A percentile compares a stretch with the other conserved stretches of the same genome.
These are phyloP conservation scores for Penicillium palitans DNA, from an alignment of 2,329 filamentous ascomycete genomes.

Conservation along the genomic window DNA sequence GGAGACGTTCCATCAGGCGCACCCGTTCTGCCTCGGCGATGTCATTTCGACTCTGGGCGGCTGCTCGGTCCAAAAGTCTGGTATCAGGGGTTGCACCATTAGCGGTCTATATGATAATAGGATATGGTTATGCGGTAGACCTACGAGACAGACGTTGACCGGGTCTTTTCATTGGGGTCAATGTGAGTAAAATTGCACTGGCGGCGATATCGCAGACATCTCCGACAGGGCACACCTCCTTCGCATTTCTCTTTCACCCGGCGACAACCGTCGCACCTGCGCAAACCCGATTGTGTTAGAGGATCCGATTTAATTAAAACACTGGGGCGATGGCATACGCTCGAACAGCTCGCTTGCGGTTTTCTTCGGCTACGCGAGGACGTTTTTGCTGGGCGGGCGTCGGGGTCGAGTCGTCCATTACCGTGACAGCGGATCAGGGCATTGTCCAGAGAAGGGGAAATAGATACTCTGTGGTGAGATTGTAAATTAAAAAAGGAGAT, in stretches of 20 bases:
- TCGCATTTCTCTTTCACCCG: slow-evolving; percentile 60
- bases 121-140: slow-evolving; percentile 12
- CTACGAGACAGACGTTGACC: slow-evolving; percentile 37
- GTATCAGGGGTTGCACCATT: neutral
- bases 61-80: slow-evolving; percentile 34
- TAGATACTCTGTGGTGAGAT: neutral
- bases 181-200: slow-evolving; percentile 52
- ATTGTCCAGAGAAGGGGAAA: slow-evolving; percentile 22
- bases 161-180: slow-evolving; percentile 35
- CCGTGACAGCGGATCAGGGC: slow-evolving; percentile 29
- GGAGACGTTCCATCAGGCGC: slow-evolving; percentile 50
- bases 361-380: slow-evolving; percentile 44
- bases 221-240: slow-evolving; percentile 55
- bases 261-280: slow-evolving; percentile 56
- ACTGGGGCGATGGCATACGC: slow-evolving; percentile 33
- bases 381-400: slow-evolving; percentile 36
- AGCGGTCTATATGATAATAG: slow-evolving; percentile 1
- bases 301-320: neutral
- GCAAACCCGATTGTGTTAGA: slow-evolving; percentile 16
- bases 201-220: slow-evolving; percentile 54
- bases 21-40: slow-evolving; percentile 40
- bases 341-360: slow-evolving; percentile 44
- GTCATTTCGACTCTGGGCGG: slow-evolving; percentile 36
- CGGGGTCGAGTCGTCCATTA: slow-evolving; percentile 35
- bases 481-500: neutral